Conservation (phyloP, 371 early-diverging fungal species). For the Rhizomucor miehei region DNA sequence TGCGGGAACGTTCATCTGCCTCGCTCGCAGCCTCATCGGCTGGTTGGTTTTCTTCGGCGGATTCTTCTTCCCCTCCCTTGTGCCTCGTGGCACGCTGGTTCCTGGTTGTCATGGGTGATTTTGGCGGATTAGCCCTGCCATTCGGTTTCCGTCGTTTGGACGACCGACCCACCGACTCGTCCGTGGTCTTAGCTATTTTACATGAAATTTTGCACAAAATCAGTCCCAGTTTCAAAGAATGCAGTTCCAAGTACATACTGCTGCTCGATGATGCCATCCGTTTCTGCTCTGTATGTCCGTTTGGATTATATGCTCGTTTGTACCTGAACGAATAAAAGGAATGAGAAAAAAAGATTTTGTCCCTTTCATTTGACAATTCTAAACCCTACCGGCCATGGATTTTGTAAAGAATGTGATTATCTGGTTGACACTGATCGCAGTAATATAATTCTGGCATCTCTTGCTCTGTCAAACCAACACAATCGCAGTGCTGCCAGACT, state of each 20-base stretch:
- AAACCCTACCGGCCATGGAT: conserved; percentile 28
- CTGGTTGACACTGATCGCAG: conserved; percentile 84
- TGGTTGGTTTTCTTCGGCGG: conserved; percentile 8
- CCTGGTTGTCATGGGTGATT: conserved; percentile 10
- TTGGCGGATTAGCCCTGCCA: conserved; percentile 20
- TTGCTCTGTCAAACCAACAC: conserved; percentile 69
- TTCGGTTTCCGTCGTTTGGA: conserved; percentile 31
- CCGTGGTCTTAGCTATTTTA: no score
- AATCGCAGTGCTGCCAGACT: conserved; percentile 91
- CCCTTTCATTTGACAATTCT: not conserved
- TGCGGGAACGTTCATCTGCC: conserved; percentile 11
- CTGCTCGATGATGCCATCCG: conserved; percentile 4
- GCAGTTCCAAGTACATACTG: not conserved
- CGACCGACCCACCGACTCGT: conserved; percentile 15
- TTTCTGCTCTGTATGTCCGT: conserved; percentile 4
- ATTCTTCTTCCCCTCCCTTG: not conserved
- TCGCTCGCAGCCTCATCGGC: not conserved
- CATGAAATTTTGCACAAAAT: not conserved
- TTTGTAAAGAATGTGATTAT: conserved; percentile 58
- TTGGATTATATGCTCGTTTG: conserved; percentile 25
- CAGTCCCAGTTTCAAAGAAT: not conserved
- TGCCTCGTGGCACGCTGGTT: conserved; percentile 2
- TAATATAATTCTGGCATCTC: conserved; percentile 83
- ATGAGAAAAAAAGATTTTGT: conserved; percentile 13
- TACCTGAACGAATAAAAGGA: conserved; percentile 2